Percentiles rank a stretch among this genome's conserved stretches.
These are phyloP conservation scores for Phtheirospermum japonicum DNA, from an alignment of 257 asterid genomes.

Conservation along the genomic window DNA sequence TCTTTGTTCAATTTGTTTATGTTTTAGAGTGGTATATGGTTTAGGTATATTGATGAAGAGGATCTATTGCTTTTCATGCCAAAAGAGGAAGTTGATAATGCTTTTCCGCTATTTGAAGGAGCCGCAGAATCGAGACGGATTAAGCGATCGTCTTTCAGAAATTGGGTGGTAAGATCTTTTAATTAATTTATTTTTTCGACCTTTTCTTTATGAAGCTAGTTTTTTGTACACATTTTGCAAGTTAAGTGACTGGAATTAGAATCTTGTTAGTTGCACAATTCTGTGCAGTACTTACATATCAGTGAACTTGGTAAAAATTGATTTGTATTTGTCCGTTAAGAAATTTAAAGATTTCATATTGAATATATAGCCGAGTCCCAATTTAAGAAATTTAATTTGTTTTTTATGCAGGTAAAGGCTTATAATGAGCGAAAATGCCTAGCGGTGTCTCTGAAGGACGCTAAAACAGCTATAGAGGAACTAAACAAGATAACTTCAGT, in stretches of 20 bases:
- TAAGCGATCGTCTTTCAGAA: constrained; percentile 57
- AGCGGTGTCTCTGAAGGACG: constrained; percentile 51
- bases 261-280: neutral
- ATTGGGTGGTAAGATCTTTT: constrained; percentile 59
- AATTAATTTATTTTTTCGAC: neutral
- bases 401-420: constrained; percentile 39
- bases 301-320: no score
- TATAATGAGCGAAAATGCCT: constrained; percentile 55
- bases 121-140: constrained; percentile 56
- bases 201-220: no score
- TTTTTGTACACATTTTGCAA: no score
- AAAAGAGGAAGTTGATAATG: constrained; percentile 61
- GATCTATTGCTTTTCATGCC: constrained; percentile 64
- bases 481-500: constrained; percentile 54
- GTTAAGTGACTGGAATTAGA: neutral
- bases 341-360: no score
- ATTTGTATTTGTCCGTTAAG: neutral
- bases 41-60: constrained; percentile 64
- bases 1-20: neutral
- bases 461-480: constrained; percentile 64
- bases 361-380: neutral
- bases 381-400: neutral
- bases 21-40: neutral
- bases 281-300: no score
- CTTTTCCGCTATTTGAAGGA: constrained; percentile 61